Evolutionary conservation across 306 rosid genomes (phyloP), one percentile per base, ranked within the genome.

Genomic region (Gastrolobium bilobum): DNA sequence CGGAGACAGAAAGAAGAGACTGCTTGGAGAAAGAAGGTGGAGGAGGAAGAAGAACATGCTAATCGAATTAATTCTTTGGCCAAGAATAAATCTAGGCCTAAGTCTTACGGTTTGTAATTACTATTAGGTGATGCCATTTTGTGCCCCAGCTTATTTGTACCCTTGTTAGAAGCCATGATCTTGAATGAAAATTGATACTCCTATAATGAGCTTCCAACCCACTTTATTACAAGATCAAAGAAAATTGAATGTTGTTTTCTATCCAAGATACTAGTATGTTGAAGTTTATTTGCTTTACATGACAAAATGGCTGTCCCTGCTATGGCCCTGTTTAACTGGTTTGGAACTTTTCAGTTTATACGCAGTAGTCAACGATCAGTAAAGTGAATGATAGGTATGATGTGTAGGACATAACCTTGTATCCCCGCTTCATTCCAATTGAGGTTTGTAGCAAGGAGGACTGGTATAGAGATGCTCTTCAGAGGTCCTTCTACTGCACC

Each of bases 1-100:
- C 93, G 81, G 46, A 87, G 98, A 76, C 98, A 93, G 71, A 93
- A 93, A 87, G 97, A 93, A 78, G 98, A 93, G 86, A 82, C 88
- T 81, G 87, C 91, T 14, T 54, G 94, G 82, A 91, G 94, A 66
- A 93, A 93, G 85, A 93, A 85, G 76, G 80, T 79, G 48, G 98
- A 89, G 79, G 91, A 93, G 79, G 98, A 89, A 50, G 94, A 92
- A 85, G 92, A 90, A 63, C 88, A 82, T 35, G 83, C 89, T 10
- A 84, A 77, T 48, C 78, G 82, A 44, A 76, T 82, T 86, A 88
- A 88, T 75, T 82, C 87, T 71, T 39, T 77, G 74, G 82, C 89
- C 64, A 89, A 81, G 87, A 89, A 81, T 77, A 88, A 86, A 82
- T 67, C 91, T 65, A 82, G 92, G 82, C 72, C 84, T 0, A 90